Evolutionary conservation across 768 basidiomycete genomes (phyloP).

Genomic region (Lyophyllum decastes): DNA sequence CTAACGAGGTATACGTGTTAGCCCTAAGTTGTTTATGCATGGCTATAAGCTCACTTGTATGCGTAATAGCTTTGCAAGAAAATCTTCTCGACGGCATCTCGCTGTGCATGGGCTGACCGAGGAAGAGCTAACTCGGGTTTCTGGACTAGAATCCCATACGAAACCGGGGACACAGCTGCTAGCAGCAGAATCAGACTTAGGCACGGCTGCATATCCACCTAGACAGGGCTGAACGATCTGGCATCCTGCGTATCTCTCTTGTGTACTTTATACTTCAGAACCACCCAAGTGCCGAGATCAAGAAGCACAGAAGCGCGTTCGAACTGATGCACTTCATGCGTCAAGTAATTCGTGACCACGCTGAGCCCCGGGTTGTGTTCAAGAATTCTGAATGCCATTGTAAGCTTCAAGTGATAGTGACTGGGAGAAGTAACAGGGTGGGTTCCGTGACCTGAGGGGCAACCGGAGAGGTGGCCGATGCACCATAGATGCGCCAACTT

Average conservation of each 20-base stretch:
- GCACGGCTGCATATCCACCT: neutral
- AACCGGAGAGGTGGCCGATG: neutral
- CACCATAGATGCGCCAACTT: neutral
- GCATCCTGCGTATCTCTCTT: neutral
- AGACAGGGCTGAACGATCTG: neutral
- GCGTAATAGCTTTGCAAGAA: constrained; percentile 45
- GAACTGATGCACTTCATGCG: neutral
- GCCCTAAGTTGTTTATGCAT: neutral
- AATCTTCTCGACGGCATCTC: constrained; percentile 37
- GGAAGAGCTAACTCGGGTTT: constrained; percentile 37
- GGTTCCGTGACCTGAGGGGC: neutral
- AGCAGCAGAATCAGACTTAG: neutral
- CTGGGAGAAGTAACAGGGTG: neutral
- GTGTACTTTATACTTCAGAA: neutral
- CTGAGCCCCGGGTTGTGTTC: neutral
- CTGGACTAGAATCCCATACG: constrained; percentile 30
- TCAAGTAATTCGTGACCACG: neutral
- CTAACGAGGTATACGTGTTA: neutral
- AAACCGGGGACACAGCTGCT: neutral
- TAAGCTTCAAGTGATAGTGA: neutral
- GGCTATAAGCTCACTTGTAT: constrained; percentile 41
- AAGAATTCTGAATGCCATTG: neutral
- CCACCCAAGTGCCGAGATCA: constrained; percentile 1
- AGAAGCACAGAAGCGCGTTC: constrained; percentile 1
- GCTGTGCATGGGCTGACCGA: constrained; percentile 29